Conservation (phyloP, 2,329 filamentous ascomycete species). For the Endothia cerciana region DNA sequence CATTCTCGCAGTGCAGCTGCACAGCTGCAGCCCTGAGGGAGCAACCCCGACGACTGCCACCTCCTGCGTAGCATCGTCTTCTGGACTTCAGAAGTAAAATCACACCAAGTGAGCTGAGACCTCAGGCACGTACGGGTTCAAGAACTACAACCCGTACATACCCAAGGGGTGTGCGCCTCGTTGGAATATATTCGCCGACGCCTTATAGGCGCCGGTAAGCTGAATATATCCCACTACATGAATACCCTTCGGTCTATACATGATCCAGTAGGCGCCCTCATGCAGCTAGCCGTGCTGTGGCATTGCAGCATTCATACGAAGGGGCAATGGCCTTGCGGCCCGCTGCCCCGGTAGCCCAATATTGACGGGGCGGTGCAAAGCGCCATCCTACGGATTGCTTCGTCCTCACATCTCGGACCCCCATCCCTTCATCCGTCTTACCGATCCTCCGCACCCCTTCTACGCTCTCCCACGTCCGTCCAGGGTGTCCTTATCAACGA, state of each 20-base stretch:
- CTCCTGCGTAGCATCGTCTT: too few species aligned
- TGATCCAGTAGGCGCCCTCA: neutral
- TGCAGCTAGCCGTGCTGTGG: neutral
- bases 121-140: too few species aligned
- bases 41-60: too few species aligned
- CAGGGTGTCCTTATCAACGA: neutral
- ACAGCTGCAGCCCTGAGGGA: too few species aligned
- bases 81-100: too few species aligned
- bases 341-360: slow-evolving; percentile 1
- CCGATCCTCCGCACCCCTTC: neutral
- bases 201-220: neutral
- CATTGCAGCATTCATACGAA: neutral
- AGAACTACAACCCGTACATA: neutral
- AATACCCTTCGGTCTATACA: neutral
- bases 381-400: slow-evolving; percentile 1
- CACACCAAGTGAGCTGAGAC: too few species aligned
- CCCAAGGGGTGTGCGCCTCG: neutral
- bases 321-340: too few species aligned
- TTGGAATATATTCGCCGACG: neutral
- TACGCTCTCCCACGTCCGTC: neutral
- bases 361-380: neutral
- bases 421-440: neutral
- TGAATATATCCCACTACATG: neutral
- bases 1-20: too few species aligned
- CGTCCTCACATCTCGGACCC: neutral